Evolutionary conservation across 2,329 filamentous ascomycete genomes (phyloP).

Genomic region (Rhynchosporium agropyri): DNA sequence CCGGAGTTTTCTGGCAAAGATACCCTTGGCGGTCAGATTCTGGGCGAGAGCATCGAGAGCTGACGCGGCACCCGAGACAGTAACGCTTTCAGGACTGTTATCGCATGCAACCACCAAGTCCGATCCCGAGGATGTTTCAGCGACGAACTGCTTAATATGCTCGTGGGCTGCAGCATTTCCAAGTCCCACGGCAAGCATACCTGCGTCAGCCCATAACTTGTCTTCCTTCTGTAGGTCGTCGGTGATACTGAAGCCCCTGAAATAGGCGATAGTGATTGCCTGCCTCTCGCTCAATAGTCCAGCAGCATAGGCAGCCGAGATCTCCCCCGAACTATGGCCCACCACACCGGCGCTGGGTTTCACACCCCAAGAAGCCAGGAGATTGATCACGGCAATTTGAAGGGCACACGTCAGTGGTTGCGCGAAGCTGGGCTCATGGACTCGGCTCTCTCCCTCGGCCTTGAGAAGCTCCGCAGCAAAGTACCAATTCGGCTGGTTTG

Average conservation of each 20-base stretch:
- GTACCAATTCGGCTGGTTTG: not conserved
- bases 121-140: too few relatives aligned
- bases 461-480: slow-evolving; percentile 3
- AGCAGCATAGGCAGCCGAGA: slow-evolving; percentile 45
- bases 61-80: slow-evolving; percentile 29
- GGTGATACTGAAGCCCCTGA: slow-evolving; percentile 22
- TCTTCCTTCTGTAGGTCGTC: not conserved
- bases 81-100: slow-evolving; percentile 36
- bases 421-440: slow-evolving; percentile 28
- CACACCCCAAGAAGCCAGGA: slow-evolving; percentile 32
- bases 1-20: slow-evolving; percentile 42
- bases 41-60: slow-evolving; percentile 22
- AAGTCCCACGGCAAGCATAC: too few relatives aligned
- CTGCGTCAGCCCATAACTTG: too few relatives aligned
- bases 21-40: slow-evolving; percentile 20
- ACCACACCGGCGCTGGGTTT: slow-evolving; percentile 31
- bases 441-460: slow-evolving; percentile 7
- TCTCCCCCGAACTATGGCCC: slow-evolving; percentile 41
- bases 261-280: slow-evolving; percentile 30
- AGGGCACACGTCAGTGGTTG: slow-evolving; percentile 34
- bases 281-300: slow-evolving; percentile 30
- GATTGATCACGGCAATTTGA: slow-evolving; percentile 38
- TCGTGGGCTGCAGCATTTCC: too few relatives aligned
- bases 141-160: too few relatives aligned
- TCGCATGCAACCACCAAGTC: slow-evolving; percentile 39